These are phyloP conservation scores for Aegle marmelos DNA, from an alignment of 345 rosid genomes.

Conservation along the genomic window DNA sequence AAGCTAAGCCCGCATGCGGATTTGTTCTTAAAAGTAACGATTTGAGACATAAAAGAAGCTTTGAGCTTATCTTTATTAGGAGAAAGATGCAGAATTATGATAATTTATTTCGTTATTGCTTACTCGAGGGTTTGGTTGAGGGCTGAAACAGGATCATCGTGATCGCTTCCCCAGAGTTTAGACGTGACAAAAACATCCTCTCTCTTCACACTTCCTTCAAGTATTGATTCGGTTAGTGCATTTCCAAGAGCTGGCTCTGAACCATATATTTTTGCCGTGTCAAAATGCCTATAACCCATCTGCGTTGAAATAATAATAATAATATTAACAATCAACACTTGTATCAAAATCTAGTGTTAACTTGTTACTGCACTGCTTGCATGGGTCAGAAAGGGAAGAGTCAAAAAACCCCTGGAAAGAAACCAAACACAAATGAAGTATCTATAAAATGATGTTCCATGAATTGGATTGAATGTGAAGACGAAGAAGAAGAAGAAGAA, in stretches of 20 bases:
- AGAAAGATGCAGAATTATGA: too few species aligned
- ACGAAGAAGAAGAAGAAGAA: too few species aligned
- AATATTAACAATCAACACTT: neutral
- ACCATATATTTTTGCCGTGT: constrained; percentile 80
- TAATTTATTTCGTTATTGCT: neutral
- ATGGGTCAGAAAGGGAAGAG: neutral
- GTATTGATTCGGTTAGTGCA: constrained; percentile 51
- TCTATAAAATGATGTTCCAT: neutral
- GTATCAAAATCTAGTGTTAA: too few species aligned
- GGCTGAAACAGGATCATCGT: constrained; percentile 74
- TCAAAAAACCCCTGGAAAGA: too few species aligned
- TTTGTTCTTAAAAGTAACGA: neutral
- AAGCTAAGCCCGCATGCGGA: neutral
- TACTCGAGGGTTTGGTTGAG: constrained; percentile 61
- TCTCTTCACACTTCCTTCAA: constrained; percentile 38
- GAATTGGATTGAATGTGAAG: neutral
- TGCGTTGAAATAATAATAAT: constrained; percentile 21
- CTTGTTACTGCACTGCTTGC: neutral
- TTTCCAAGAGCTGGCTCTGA: constrained; percentile 82
- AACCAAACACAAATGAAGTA: neutral
- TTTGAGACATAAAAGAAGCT: neutral
- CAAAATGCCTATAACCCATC: constrained; percentile 90
- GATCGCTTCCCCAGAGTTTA: constrained; percentile 83
- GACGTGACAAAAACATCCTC: constrained; percentile 77
- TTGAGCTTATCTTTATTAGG: neutral